These are phyloP conservation scores for Chlorociboria aeruginascens DNA, from an alignment of 495 filamentous ascomycete species.

Conservation along the genomic window DNA sequence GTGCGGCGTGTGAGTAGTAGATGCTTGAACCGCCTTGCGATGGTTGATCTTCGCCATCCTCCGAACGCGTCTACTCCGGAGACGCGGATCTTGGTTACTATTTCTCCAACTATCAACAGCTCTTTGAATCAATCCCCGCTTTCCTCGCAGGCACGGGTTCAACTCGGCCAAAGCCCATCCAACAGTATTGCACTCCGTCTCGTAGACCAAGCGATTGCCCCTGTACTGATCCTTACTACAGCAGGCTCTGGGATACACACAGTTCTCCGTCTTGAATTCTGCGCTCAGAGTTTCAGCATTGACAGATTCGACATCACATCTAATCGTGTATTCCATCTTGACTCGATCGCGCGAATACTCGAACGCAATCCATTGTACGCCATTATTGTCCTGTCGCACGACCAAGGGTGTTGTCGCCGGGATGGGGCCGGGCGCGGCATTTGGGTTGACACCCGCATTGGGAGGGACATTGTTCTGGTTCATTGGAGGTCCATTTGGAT, in stretches of 20 bases:
- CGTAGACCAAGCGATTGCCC: constrained; percentile 88
- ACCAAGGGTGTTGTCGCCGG: constrained; percentile 95
- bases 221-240: constrained; percentile 92
- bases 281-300: constrained; percentile 71
- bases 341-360: constrained; percentile 96
- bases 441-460: constrained; percentile 53
- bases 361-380: constrained; percentile 98
- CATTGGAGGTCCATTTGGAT: constrained; percentile 36
- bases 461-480: constrained; percentile 34
- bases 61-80: constrained; percentile 82
- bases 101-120: constrained; percentile 98
- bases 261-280: constrained; percentile 96
- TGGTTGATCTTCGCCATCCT: constrained; percentile 91
- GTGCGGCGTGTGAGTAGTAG: constrained; percentile 28
- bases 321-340: constrained; percentile 99
- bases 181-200: constrained; percentile 97
- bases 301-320: constrained; percentile 95
- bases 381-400: constrained; percentile 89
- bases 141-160: constrained; percentile 81
- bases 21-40: constrained; percentile 47
- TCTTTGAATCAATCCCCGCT: constrained; percentile 89
- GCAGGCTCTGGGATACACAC: constrained; percentile 92
- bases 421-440: constrained; percentile 93
- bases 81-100: constrained; percentile 88
- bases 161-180: constrained; percentile 93